Conservation (phyloP, 1,139 yeast genomes). For the Ashbya aceris region DNA sequence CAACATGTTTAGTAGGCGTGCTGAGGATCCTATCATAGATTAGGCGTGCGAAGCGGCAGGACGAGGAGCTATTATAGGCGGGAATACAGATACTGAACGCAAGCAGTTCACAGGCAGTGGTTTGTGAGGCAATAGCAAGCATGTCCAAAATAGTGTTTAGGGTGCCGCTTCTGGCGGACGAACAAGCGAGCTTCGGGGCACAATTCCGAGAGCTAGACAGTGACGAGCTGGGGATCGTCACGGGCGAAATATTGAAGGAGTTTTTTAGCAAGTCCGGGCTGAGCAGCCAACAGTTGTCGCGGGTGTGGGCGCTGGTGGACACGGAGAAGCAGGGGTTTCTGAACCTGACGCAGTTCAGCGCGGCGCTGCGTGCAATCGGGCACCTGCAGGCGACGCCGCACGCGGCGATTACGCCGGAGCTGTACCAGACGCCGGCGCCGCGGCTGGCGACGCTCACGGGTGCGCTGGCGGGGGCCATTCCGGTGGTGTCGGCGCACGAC, state of each 20-base stretch:
- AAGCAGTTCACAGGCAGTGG: not conserved
- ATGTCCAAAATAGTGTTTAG: slow-evolving; percentile 25
- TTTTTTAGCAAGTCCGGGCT: slow-evolving; percentile 82
- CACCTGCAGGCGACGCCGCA: slow-evolving; percentile 50
- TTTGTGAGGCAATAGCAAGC: not conserved
- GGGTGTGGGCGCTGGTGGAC: slow-evolving; percentile 92
- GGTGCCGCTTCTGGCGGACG: slow-evolving; percentile 62
- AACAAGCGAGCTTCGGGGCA: slow-evolving; percentile 61
- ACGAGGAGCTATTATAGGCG: not conserved
- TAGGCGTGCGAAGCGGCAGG: too few relatives aligned
- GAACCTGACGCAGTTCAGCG: slow-evolving; percentile 71
- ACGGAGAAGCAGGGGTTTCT: slow-evolving; percentile 75
- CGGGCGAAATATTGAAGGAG: slow-evolving; percentile 84
- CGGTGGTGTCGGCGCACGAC: slow-evolving; percentile 57
- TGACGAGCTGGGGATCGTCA: slow-evolving; percentile 69
- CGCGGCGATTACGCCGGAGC: slow-evolving; percentile 16
- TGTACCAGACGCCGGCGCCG: slow-evolving; percentile 22
- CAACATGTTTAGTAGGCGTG: too few relatives aligned
- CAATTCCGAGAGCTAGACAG: slow-evolving; percentile 74
- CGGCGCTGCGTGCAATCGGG: slow-evolving; percentile 84
- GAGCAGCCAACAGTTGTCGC: slow-evolving; percentile 70
- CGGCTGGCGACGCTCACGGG: slow-evolving; percentile 15
- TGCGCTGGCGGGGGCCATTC: slow-evolving; percentile 30
- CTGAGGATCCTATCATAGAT: too few relatives aligned
- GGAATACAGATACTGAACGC: slow-evolving; percentile 7